Evolutionary conservation across 164 flowering plant genomes (phyloP), one percentile per base, ranked within the genome.

Genomic region (Aristolochia fimbriata): DNA sequence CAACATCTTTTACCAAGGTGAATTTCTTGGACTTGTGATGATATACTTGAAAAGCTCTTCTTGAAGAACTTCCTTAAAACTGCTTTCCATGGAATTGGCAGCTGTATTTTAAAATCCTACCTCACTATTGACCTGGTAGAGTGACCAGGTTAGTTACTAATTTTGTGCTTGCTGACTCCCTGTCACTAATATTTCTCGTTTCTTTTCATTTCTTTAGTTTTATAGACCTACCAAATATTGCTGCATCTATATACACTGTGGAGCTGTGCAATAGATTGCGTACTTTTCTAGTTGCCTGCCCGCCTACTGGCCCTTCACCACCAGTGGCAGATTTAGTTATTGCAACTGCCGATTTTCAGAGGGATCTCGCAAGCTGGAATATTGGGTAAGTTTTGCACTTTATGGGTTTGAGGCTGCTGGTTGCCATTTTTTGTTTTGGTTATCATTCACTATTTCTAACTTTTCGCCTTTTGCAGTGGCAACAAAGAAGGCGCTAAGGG

Each of bases 1-100:
- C 81, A 81, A 65, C 77, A 88, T 70, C 81, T 88, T 58, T 91
- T 91, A 54, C 98, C 98, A 20, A 91, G 98, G 98, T 86, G 68
- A 15, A 16, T 15, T 23, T 43, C 25, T 24, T 46, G 21, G 1
- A 14, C 10, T 3, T 0, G 27, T 15, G 27, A 15, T 17, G 49
- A 17, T 27, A 4, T 50, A 14, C 50, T 49, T 49, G 52, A 17
- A 49, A 49, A 49, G 52, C 20, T 49, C 52, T 49, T 17, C 52
- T 49, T 49, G 22, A 49, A 15, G 52, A 37, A 37, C 43, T 37
- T 37, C 12, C 43, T 37, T 0, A 37, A 37, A 37, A 37, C 43
- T 37, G 9, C 9, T 37, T 31, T 37, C 7, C 10, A 37, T 37
- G 43, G 43, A 3, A 3, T 37, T 37, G 43, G 43, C 10, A 37